phyloP scores from a whole-genome alignment of 192 early-diverging fungal genomes.

The Obelidium mucronatum region DNA sequence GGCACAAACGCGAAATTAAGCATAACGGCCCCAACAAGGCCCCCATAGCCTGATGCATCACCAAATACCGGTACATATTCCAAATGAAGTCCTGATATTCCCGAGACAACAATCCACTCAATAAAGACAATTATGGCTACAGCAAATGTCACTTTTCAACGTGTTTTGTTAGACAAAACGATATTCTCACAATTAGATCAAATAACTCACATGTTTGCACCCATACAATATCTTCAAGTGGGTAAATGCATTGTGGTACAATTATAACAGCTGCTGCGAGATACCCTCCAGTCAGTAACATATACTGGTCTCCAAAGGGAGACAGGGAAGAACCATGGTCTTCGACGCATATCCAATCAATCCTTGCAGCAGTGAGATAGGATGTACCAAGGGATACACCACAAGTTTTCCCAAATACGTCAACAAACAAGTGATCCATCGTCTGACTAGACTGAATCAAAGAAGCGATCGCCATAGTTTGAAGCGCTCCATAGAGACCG shows the following conservation, averaged over 20 bases:
- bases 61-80: slow-evolving; percentile 16
- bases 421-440: slow-evolving; percentile 52
- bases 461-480: slow-evolving; percentile 51
- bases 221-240: slow-evolving; percentile 36
- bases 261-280: slow-evolving; percentile 6
- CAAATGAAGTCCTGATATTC: slow-evolving; percentile 12
- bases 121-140: slow-evolving; percentile 45
- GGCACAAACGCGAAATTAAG: slow-evolving; percentile 51
- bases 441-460: slow-evolving; percentile 57
- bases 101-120: slow-evolving; percentile 44
- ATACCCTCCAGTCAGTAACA: background rate
- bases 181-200: background rate
- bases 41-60: slow-evolving; percentile 29
- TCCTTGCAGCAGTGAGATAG: background rate
- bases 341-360: slow-evolving; percentile 34
- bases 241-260: slow-evolving; percentile 33
- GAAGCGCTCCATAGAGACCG: slow-evolving; percentile 56
- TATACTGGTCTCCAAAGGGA: slow-evolving; percentile 48
- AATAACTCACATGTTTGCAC: slow-evolving; percentile 20
- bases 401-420: slow-evolving; percentile 52
- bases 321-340: slow-evolving; percentile 27
- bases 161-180: slow-evolving; percentile 36
- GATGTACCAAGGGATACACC: slow-evolving; percentile 26
- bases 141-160: slow-evolving; percentile 50
- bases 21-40: slow-evolving; percentile 49